A percentile compares a stretch with the other conserved stretches of the same genome.
These are phyloP conservation scores for Theileria orientalis DNA, from an alignment of 169 alveolate species.

Conservation along the genomic window DNA sequence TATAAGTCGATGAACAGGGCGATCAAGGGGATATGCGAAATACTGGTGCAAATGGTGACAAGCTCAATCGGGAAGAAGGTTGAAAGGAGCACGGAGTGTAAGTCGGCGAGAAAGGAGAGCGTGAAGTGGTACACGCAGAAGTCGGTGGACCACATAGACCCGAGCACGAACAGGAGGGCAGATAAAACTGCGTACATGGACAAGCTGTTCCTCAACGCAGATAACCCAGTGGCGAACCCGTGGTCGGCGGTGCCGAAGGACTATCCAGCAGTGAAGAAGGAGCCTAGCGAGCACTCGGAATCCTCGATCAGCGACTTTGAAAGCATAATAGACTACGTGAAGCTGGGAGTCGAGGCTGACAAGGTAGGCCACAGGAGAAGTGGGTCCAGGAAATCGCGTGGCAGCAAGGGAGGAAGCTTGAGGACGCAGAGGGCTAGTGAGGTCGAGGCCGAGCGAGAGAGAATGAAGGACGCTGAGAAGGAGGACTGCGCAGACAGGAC, in stretches of 20 bases:
- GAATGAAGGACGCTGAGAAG: background rate
- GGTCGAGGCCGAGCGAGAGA: too few species aligned
- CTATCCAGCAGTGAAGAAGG: background rate
- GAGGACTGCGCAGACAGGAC: background rate
- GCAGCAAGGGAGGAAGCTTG: background rate
- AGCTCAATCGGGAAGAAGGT: background rate
- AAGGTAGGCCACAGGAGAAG: too few species aligned
- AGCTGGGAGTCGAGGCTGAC: too few species aligned
- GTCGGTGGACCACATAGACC: background rate
- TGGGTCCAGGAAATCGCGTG: background rate
- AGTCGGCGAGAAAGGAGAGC: background rate
- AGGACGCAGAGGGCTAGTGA: background rate
- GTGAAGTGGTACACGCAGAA: background rate
- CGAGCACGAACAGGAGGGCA: background rate
- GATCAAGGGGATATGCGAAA: background rate
- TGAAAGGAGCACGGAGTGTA: background rate
- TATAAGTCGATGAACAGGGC: background rate
- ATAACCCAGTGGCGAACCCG: background rate
- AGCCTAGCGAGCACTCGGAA: too few species aligned
- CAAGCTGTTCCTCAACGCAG: background rate
- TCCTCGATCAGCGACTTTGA: too few species aligned
- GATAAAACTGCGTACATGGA: background rate
- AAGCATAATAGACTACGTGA: too few species aligned
- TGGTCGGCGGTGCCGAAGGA: background rate
- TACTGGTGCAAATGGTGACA: background rate